phyloP scores from a whole-genome alignment of 805 yeast species.

The Suhomyces sp. region DNA sequence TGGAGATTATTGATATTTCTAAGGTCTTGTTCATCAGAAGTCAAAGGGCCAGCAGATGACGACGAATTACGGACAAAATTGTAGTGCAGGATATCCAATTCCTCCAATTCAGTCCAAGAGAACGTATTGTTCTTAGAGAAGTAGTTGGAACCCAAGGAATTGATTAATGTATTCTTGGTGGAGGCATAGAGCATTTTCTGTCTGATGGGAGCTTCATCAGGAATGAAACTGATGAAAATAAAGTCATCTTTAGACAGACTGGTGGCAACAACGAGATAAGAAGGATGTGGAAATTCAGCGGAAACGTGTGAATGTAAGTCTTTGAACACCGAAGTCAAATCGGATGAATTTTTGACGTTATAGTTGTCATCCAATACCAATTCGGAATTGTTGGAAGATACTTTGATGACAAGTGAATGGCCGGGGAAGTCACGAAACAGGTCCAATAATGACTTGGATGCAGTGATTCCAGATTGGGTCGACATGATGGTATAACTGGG shows the following conservation, averaged over 20 bases:
- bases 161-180: conserved; percentile 71
- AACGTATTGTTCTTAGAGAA: conserved; percentile 42
- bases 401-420: conserved; percentile 29
- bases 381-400: conserved; percentile 33
- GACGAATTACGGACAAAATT: conserved; percentile 9
- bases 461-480: conserved; percentile 44
- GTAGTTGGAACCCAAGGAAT: conserved; percentile 66
- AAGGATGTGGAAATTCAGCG: conserved; percentile 34
- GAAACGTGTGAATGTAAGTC: conserved; percentile 22
- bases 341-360: conserved; percentile 11
- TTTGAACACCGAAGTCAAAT: conserved; percentile 18
- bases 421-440: conserved; percentile 36
- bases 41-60: conserved; percentile 46
- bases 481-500: no score
- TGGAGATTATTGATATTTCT: conserved; percentile 41
- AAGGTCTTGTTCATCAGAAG: conserved; percentile 57
- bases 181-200: conserved; percentile 94
- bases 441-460: conserved; percentile 41
- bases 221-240: conserved; percentile 78
- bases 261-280: conserved; percentile 29
- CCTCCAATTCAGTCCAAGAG: conserved; percentile 57
- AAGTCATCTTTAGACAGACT: conserved; percentile 15
- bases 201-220: conserved; percentile 79
- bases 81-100: conserved; percentile 52
- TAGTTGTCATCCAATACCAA: conserved; percentile 30